Percentiles rank a stretch among this genome's conserved stretches.
These are phyloP conservation scores for Nicotiana paniculata DNA, from an alignment of 257 asterid genomes.

Conservation along the genomic window DNA sequence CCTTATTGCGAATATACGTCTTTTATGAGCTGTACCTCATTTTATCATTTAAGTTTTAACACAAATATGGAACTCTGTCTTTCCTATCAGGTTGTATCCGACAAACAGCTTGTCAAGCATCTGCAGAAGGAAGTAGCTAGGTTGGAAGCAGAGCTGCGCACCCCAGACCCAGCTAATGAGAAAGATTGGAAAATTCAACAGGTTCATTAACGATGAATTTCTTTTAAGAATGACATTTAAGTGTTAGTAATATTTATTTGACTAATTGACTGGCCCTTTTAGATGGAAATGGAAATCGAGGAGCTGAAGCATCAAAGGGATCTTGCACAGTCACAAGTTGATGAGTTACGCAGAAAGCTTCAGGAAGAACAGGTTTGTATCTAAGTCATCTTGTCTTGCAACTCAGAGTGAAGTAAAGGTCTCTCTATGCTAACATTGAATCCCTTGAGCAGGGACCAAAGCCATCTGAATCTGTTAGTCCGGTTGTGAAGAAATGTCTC, in stretches of 20 bases:
- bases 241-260: slow-evolving; percentile 7
- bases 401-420: not conserved
- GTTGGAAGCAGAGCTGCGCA: slow-evolving; percentile 78
- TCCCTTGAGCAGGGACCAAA: slow-evolving; percentile 36
- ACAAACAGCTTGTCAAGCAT: slow-evolving; percentile 91
- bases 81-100: slow-evolving; percentile 64
- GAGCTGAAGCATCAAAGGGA: slow-evolving; percentile 92
- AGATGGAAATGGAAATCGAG: slow-evolving; percentile 95
- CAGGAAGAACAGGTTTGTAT: slow-evolving; percentile 60
- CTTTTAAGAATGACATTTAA: not conserved
- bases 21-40: not conserved
- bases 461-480: slow-evolving; percentile 42
- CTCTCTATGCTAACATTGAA: not conserved
- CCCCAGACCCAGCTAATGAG: slow-evolving; percentile 73
- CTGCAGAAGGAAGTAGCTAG: slow-evolving; percentile 96
- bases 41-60: not conserved
- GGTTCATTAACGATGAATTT: slow-evolving; percentile 38
- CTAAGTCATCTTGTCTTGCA: not conserved
- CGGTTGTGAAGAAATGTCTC: slow-evolving; percentile 70
- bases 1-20: not conserved
- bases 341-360: slow-evolving; percentile 70
- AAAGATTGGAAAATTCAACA: slow-evolving; percentile 66
- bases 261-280: not conserved
- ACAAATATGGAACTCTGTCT: not conserved
- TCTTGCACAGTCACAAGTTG: slow-evolving; percentile 78